Base-by-base conservation (phyloP, 1,139 yeast species). In the Candida labiduridarum region DNA sequence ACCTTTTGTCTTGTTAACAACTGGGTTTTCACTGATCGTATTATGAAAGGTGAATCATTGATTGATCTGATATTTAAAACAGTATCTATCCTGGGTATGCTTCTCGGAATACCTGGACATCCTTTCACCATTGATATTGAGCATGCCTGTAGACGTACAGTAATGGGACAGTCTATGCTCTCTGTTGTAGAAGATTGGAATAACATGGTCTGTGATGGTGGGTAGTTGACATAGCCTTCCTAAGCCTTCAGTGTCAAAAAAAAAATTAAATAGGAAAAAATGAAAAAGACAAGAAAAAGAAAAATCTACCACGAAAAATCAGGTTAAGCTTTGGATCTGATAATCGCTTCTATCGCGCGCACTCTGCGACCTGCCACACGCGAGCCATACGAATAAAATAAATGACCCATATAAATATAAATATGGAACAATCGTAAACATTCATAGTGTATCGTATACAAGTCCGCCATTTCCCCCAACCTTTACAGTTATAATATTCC, bases 41-140 rank as follows among this genome's bases (percentile, higher is more conserved):
- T 52, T 2, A 61, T 58, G 56, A 77, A 75, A 8, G 82, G 78
- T 3, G 56, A 55, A 2, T 79, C 79, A 30, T 64, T 64, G 1
- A 64, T 56, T 2, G 80, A 70, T 22, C 82, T 62, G 31, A 79
- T 56, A 48, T 74, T 74, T 16, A 78, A 55, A 7, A 65, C 67
- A 0, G 82, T 76, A 46, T 77, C 74, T n/a, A 79, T 65, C 41
- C 81, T 66, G 4, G 82, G 82, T 64, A 82, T 65, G 10, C 86
- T 82, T 51, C 83, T 72, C 1, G 85, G 80, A 0, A 84, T 80
- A 0, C 89, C 89, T 1, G 88, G 87, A 61, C 87, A 81, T 3
- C 89, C 89, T 46, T 74, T 68, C 0, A 83, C 82, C 1, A 81
- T 66, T 22, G 80, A 71, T 19, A 71, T 64, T 40, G 76, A 77